Evolutionary conservation across 2,329 filamentous ascomycete genomes (phyloP), one percentile per base, ranked within the genome.

Genomic region (Cladosporium austrohemisphaericum): DNA sequence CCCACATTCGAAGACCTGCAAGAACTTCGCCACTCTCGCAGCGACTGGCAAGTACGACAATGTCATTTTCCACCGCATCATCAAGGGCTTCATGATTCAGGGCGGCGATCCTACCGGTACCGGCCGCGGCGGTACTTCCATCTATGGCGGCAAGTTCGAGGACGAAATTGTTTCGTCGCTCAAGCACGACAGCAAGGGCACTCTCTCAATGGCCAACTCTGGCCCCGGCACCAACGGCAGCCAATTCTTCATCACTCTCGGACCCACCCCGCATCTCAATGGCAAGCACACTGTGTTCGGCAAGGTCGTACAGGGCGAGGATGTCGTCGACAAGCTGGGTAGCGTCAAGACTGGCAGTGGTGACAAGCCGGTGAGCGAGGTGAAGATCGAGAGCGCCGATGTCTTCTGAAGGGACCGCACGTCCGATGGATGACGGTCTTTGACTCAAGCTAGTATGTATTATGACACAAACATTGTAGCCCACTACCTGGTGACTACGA

Each of bases 211-310:
- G 93, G 93, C 93, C 36, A 96, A 96, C 66, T 85, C 87, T 19
- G 92, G 91, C 0, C 87, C 88, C 46, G 86, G 95, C 70, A 92
- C 88, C 57, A 97, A 97, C 68, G 93, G 93, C 35, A 90, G 83
- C 52, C 93, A 97, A 65, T 97, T 98, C 77, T 98, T 98, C 76
- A 92, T 97, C 73, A 97, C 91, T 1, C 54, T 62, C 10, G 56
- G 52, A 1, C 55, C 45, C 5, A 93, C 91, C 0, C 88, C 88
- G 2, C 94, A 94, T 65, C 74, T 97, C 16, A 86, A 97, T 69
- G 81, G 80, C 65, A 96, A 96, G 72, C 93, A 98, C 68, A 90
- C 95, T 51, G 91, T 97, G 16, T 97, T 97, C 62, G 93, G 92
- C 45, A 84, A 86, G 67, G 91, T 97, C 2, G 76, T 88, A 37